phyloP scores from a whole-genome alignment of 2,329 filamentous ascomycete genomes.

The Alternaria arbusti region DNA sequence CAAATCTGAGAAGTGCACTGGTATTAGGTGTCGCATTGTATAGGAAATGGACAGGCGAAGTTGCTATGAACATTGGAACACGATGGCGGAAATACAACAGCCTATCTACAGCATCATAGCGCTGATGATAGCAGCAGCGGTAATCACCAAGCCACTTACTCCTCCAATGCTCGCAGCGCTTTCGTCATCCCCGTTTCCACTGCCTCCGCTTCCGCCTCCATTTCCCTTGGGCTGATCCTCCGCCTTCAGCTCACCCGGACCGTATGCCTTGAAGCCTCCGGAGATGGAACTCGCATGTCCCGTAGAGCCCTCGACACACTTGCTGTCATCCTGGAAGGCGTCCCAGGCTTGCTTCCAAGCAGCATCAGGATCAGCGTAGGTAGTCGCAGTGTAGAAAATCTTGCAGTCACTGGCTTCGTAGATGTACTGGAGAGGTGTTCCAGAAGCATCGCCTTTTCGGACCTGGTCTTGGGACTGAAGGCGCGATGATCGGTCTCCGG shows the following conservation, averaged over 20 bases:
- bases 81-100: neutral
- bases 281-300: conserved; percentile 30
- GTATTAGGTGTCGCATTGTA: neutral
- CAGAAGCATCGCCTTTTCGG: conserved; percentile 39
- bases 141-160: neutral
- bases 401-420: conserved; percentile 67
- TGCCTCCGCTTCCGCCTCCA: neutral
- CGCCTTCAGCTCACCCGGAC: conserved; percentile 21
- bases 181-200: neutral
- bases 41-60: neutral
- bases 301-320: conserved; percentile 34
- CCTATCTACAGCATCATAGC: conserved; percentile 10
- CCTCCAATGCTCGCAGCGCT: conserved; percentile 1
- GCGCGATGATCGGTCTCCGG: conserved; percentile 19
- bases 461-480: conserved; percentile 32
- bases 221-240: conserved; percentile 21
- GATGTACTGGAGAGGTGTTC: conserved; percentile 62
- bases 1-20: neutral
- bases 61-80: neutral
- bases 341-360: conserved; percentile 56
- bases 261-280: conserved; percentile 35
- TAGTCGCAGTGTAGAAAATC: conserved; percentile 64
- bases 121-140: conserved; percentile 3
- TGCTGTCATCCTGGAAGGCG: conserved; percentile 23
- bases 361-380: conserved; percentile 55